A percentile compares a stretch with the other conserved stretches of the same genome.
Evolutionary conservation across 176 grass and related monocot species (phyloP).

Genomic region (Paspalum vaginatum): DNA sequence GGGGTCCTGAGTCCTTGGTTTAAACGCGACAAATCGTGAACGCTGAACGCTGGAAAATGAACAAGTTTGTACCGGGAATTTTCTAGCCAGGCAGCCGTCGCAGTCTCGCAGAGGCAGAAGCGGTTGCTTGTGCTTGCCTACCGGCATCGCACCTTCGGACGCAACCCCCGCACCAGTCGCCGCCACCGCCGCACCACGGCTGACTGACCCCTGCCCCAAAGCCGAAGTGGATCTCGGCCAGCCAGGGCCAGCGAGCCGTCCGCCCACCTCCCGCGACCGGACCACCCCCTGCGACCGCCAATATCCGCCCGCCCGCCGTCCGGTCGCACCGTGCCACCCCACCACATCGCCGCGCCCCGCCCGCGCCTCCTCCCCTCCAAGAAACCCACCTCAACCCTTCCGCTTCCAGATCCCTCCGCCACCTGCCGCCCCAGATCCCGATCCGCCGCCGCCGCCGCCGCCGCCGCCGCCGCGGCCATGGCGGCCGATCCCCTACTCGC

Average conservation of each 20-base stretch:
- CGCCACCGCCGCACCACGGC: conserved; percentile 1
- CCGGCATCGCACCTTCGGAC: conserved; percentile 3
- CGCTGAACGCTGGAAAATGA: too few relatives aligned
- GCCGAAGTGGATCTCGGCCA: conserved; percentile 39
- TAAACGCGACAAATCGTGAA: too few relatives aligned
- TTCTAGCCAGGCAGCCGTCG: neutral
- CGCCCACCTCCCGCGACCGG: conserved; percentile 17
- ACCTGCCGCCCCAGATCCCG: conserved; percentile 47
- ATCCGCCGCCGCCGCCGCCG: conserved; percentile 33
- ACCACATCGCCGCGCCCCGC: neutral
- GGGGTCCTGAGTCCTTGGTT: too few relatives aligned
- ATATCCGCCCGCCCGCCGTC: conserved; percentile 15
- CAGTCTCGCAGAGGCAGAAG: neutral
- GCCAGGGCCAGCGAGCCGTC: conserved; percentile 20
- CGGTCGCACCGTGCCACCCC: neutral
- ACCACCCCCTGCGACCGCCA: conserved; percentile 5
- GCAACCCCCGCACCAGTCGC: conserved; percentile 31
- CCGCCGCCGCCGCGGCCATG: conserved; percentile 40
- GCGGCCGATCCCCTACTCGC: conserved; percentile 16
- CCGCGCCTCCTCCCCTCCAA: neutral
- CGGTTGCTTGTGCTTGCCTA: neutral
- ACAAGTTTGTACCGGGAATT: too few relatives aligned
- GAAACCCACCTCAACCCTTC: conserved; percentile 23
- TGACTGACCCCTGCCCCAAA: neutral
- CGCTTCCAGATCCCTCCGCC: conserved; percentile 48